Percentiles rank a stretch among this genome's conserved stretches.
Conservation (phyloP, 371 early-diverging fungal species). For the Haplosporangium sp. region DNA sequence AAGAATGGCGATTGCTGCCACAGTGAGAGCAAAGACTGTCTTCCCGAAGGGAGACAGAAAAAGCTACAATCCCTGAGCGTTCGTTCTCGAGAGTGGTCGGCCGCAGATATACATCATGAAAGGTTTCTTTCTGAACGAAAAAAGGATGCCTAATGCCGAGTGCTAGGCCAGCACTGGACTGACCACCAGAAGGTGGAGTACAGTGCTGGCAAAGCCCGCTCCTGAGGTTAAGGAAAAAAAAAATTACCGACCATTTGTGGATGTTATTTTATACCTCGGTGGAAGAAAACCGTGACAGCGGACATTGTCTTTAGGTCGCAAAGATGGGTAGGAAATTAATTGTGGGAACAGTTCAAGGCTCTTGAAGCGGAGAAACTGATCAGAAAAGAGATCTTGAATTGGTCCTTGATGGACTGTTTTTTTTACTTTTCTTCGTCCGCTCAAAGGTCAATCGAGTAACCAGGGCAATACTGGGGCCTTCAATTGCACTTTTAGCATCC, state of each 20-base stretch:
- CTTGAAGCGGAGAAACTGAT: no score
- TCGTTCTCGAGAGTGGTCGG: constrained; percentile 56
- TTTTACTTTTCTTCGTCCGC: no score
- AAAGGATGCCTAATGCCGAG: constrained; percentile 56
- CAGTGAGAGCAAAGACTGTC: constrained; percentile 24
- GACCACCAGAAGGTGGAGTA: constrained; percentile 33
- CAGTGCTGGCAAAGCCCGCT: constrained; percentile 39
- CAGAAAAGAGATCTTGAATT: no score
- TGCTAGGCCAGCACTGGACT: constrained; percentile 39
- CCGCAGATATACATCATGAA: constrained; percentile 55
- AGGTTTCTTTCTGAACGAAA: constrained; percentile 20
- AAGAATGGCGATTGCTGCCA: constrained; percentile 53
- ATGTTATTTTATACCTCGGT: no score
- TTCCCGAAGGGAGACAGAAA: background rate
- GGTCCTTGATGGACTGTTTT: no score
- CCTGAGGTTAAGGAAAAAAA: constrained; percentile 13
- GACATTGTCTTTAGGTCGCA: no score
- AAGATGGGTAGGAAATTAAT: no score
- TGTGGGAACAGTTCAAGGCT: no score
- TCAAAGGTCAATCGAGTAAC: no score
- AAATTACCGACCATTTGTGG: background rate
- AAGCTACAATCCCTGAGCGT: constrained; percentile 44
- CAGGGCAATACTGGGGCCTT: no score
- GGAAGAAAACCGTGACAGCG: no score
- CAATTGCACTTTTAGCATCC: no score